phyloP scores from a whole-genome alignment of 768 basidiomycete genomes.

The Calocera cornea region DNA sequence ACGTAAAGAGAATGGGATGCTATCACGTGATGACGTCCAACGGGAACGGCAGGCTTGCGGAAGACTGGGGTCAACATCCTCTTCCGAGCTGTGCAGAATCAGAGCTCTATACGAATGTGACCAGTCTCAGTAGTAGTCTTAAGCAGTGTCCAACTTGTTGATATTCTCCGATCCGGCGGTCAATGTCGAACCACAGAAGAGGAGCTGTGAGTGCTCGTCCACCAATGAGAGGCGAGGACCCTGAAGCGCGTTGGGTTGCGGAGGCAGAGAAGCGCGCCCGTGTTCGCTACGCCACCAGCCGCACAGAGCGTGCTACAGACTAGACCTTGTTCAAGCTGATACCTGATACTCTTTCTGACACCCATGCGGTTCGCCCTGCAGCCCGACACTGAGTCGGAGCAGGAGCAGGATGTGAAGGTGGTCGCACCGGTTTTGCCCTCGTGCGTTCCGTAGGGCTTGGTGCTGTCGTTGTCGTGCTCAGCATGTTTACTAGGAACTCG shows the following conservation, averaged over 20 bases:
- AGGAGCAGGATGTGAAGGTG: background rate
- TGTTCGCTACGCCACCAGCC: background rate
- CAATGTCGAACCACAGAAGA: no score
- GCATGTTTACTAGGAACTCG: background rate
- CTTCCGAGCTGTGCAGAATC: no score
- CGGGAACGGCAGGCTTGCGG: no score
- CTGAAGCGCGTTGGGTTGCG: background rate
- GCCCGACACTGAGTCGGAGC: background rate
- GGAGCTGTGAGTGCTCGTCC: no score
- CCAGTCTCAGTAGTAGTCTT: no score
- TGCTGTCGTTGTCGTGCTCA: background rate
- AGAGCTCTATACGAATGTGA: no score
- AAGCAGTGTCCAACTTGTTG: background rate
- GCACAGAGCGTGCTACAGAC: no score
- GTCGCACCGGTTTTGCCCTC: background rate
- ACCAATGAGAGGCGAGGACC: background rate
- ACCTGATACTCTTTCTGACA: background rate
- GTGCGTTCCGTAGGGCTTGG: background rate
- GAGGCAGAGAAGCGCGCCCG: background rate
- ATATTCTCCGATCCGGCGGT: no score
- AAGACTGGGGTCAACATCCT: background rate
- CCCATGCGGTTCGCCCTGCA: background rate
- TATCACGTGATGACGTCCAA: no score
- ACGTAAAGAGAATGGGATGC: no score
- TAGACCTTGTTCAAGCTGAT: background rate